Percentiles rank a stretch among this genome's conserved stretches.
phyloP scores from a whole-genome alignment of 2,329 filamentous ascomycete genomes.

The Exserohilum turcica region DNA sequence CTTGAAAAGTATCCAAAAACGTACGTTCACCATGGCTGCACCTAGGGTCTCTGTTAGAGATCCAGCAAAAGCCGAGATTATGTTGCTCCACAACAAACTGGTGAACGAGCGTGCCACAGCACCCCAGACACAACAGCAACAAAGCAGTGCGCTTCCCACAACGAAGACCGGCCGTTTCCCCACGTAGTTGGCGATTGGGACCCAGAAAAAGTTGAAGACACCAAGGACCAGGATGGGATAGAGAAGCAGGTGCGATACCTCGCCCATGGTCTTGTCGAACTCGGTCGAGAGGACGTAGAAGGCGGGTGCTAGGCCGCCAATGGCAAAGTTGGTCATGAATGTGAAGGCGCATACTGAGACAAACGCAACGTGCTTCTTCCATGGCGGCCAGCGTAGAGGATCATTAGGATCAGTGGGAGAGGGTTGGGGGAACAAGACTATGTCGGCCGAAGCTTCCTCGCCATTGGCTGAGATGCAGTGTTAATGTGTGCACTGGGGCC shows the following conservation, averaged over 20 bases:
- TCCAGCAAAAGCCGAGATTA: slow-evolving; percentile 54
- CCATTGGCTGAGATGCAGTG: background rate
- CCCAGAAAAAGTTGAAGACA: slow-evolving; percentile 60
- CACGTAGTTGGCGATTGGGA: slow-evolving; percentile 55
- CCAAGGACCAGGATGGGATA: slow-evolving; percentile 56
- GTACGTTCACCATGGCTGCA: slow-evolving; percentile 47
- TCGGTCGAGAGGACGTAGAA: slow-evolving; percentile 52
- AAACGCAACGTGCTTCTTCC: slow-evolving; percentile 53
- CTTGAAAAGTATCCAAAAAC: background rate
- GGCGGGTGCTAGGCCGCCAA: slow-evolving; percentile 53
- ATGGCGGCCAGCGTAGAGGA: slow-evolving; percentile 55
- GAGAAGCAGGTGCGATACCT: slow-evolving; percentile 50
- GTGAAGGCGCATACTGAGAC: slow-evolving; percentile 52
- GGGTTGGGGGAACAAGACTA: slow-evolving; percentile 57
- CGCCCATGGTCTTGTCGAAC: slow-evolving; percentile 53
- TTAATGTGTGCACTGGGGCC: background rate
- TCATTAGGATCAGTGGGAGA: slow-evolving; percentile 55
- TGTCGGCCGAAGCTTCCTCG: slow-evolving; percentile 5
- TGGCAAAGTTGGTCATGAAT: slow-evolving; percentile 54
- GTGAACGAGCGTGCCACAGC: slow-evolving; percentile 50
- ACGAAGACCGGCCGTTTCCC: slow-evolving; percentile 57
- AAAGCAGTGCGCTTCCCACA: slow-evolving; percentile 52
- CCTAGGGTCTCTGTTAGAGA: slow-evolving; percentile 54
- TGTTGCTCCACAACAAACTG: slow-evolving; percentile 53
- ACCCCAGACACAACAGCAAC: slow-evolving; percentile 55